Conservation (phyloP, 2,329 filamentous ascomycete species). For the Cladobotryum protrusum region DNA sequence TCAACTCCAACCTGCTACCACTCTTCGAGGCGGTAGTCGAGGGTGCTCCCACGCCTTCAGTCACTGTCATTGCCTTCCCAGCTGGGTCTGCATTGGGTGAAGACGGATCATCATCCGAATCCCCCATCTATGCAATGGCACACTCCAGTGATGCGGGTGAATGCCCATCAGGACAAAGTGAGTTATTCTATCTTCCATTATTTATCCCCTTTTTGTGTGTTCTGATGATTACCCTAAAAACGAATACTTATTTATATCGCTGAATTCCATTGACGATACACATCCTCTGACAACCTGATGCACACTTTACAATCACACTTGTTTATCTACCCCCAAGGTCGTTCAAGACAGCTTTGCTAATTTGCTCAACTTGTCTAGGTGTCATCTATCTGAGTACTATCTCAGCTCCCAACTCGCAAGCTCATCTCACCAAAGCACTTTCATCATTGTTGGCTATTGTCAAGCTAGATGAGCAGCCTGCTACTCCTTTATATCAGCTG, state of each 20-base stretch:
- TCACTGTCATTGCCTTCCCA: slow-evolving; percentile 64
- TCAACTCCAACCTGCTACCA: slow-evolving; percentile 56
- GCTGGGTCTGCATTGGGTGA: slow-evolving; percentile 37
- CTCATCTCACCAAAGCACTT: slow-evolving; percentile 35
- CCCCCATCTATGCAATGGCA: slow-evolving; percentile 55
- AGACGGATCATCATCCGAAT: slow-evolving; percentile 28
- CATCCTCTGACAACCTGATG: slow-evolving; percentile 87
- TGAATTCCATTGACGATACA: slow-evolving; percentile 84
- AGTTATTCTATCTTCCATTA: slow-evolving; percentile 41
- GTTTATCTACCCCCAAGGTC: background rate
- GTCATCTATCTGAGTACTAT: slow-evolving; percentile 33
- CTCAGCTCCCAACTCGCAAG: slow-evolving; percentile 27
- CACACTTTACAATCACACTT: slow-evolving; percentile 24
- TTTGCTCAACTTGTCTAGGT: slow-evolving; percentile 16
- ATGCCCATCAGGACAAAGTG: slow-evolving; percentile 83
- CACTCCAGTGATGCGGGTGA: slow-evolving; percentile 92
- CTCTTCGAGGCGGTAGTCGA: slow-evolving; percentile 70
- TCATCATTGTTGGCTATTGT: slow-evolving; percentile 33
- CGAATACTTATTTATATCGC: slow-evolving; percentile 99
- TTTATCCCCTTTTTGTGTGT: slow-evolving; percentile 32
- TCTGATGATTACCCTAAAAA: slow-evolving; percentile 73
- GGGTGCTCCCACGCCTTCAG: slow-evolving; percentile 68
- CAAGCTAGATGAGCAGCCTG: slow-evolving; percentile 20
- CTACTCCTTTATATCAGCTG: slow-evolving; percentile 42
- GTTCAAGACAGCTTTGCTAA: too few species aligned